Percentiles rank a stretch among this genome's conserved stretches.
These are phyloP conservation scores for Nakataea oryzae DNA, from an alignment of 2,329 filamentous ascomycete genomes.

Conservation along the genomic window DNA sequence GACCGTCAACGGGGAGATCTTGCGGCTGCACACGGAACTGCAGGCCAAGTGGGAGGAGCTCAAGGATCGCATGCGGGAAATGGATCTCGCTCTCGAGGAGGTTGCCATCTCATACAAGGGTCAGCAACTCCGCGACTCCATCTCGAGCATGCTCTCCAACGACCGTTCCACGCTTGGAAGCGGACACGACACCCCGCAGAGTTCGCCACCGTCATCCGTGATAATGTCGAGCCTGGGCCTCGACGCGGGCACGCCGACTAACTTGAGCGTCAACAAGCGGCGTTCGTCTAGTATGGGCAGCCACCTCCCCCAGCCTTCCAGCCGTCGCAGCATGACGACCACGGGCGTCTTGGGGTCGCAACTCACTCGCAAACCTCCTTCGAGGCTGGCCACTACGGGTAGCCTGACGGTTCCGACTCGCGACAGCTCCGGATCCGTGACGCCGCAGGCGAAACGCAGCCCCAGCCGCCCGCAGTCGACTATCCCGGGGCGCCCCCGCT, in stretches of 20 bases:
- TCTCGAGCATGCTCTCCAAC: slow-evolving; percentile 83
- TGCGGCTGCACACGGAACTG: slow-evolving; percentile 78
- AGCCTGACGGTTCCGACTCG: slow-evolving; percentile 19
- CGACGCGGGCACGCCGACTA: slow-evolving; percentile 32
- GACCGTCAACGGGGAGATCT: slow-evolving; percentile 91
- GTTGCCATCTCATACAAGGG: slow-evolving; percentile 50
- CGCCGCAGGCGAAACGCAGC: slow-evolving; percentile 31
- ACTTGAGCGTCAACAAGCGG: slow-evolving; percentile 21
- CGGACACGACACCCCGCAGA: slow-evolving; percentile 59
- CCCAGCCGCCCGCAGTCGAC: slow-evolving; percentile 34
- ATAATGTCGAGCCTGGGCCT: slow-evolving; percentile 47
- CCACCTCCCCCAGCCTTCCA: slow-evolving; percentile 31
- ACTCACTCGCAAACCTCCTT: slow-evolving; percentile 28
- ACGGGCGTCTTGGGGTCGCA: slow-evolving; percentile 20
- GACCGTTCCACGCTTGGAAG: slow-evolving; percentile 65
- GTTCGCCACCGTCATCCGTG: slow-evolving; percentile 51
- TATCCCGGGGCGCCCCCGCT: slow-evolving; percentile 52
- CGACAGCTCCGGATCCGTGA: slow-evolving; percentile 30
- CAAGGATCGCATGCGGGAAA: slow-evolving; percentile 65
- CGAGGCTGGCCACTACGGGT: slow-evolving; percentile 34
- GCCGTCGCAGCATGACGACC: slow-evolving; percentile 33
- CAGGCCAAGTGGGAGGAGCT: slow-evolving; percentile 70
- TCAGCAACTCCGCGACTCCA: slow-evolving; percentile 79
- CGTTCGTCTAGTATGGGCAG: slow-evolving; percentile 38
- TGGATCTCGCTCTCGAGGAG: slow-evolving; percentile 68